Conservation (phyloP, 345 rosid species). For the Eucalyptus regnans region DNA sequence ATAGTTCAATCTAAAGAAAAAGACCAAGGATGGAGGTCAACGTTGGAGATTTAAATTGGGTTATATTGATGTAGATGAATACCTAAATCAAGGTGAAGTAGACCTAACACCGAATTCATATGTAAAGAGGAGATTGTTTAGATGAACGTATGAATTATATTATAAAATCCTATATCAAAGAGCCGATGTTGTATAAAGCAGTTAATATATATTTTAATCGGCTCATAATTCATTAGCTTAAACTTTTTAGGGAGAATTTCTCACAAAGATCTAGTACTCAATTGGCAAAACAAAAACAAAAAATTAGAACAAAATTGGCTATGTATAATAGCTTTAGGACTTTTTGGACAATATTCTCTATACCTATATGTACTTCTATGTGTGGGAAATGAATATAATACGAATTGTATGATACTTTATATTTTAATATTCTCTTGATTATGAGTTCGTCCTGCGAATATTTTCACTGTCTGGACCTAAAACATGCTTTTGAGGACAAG, state of each 20-base stretch:
- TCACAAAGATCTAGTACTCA: fast-evolving
- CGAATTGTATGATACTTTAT: not conserved
- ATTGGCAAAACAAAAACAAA: not conserved
- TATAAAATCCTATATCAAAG: not conserved
- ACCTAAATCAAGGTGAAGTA: not conserved
- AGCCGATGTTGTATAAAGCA: fast-evolving
- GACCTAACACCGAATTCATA: not conserved
- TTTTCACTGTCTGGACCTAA: not conserved
- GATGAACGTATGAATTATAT: not conserved
- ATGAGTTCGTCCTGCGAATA: not conserved
- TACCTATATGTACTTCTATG: not conserved
- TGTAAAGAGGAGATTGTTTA: not conserved
- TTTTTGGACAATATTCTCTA: not conserved
- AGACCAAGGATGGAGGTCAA: not conserved
- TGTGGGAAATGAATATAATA: not conserved
- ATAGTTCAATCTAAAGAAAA: fast-evolving
- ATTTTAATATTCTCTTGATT: not conserved
- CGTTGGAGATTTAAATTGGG: not conserved
- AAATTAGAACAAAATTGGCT: not conserved
- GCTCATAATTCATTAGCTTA: not conserved
- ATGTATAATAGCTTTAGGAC: not conserved
- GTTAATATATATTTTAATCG: not conserved
- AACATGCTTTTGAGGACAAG: not conserved
- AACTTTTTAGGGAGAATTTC: not conserved
- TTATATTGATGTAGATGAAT: not conserved